Percentiles rank a stretch among this genome's conserved stretches.
Conservation (phyloP, 2,329 filamentous ascomycete species). For the Aspergillus puulaauensis region DNA sequence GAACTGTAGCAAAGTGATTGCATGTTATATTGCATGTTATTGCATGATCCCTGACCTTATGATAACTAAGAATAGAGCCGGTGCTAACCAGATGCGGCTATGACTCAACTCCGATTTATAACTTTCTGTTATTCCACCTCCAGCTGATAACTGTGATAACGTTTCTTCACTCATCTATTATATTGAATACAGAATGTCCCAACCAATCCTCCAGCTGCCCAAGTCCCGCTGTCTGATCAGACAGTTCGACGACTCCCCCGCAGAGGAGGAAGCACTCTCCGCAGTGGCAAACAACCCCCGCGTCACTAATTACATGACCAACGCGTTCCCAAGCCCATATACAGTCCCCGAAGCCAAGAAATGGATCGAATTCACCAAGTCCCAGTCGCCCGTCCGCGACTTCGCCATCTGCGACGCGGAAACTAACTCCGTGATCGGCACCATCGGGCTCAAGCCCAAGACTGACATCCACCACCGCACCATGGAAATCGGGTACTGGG, state of each 20-base stretch:
- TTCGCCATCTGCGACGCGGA: not conserved
- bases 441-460: not conserved
- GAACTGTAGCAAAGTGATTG: no score
- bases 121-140: no score
- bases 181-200: not conserved
- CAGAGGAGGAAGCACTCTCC: not conserved
- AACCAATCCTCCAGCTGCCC: not conserved
- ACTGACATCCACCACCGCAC: conserved; percentile 8
- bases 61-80: no score
- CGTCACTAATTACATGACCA: conserved; percentile 11
- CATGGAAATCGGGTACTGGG: conserved; percentile 13
- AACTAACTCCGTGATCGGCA: conserved; percentile 3
- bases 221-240: conserved; percentile 3
- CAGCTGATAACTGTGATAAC: no score
- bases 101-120: no score
- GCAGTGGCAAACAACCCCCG: conserved; percentile 8
- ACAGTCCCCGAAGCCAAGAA: not conserved
- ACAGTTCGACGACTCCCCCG: not conserved
- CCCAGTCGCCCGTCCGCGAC: not conserved
- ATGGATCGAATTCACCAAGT: not conserved
- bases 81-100: no score
- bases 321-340: conserved; percentile 12
- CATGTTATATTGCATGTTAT: no score
- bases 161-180: no score
- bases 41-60: no score